Conservation (phyloP, 768 basidiomycete species). For the Lactarius sp. region DNA sequence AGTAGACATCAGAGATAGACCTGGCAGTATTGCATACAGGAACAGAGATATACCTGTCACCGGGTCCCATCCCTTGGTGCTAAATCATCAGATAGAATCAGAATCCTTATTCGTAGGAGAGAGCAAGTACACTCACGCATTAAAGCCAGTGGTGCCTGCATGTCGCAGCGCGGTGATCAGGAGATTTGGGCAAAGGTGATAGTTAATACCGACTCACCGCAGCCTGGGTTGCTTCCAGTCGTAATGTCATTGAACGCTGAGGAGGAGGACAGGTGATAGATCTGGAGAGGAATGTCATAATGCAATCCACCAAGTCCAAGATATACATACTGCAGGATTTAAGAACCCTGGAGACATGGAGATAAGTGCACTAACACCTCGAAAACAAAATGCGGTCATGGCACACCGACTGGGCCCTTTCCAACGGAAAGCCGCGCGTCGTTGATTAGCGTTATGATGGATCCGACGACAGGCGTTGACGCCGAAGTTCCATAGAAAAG, state of each 20-base stretch:
- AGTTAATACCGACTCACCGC: constrained; percentile 5
- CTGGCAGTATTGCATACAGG: not conserved
- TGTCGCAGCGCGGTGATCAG: not conserved
- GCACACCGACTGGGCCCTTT: constrained; percentile 24
- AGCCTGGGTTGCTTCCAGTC: constrained; percentile 11
- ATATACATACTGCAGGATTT: constrained; percentile 3
- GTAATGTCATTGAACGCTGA: constrained; percentile 14
- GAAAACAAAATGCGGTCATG: not conserved
- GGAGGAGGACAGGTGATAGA: not conserved
- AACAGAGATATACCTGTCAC: constrained; percentile 4
- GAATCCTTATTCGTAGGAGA: not conserved
- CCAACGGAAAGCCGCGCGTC: constrained; percentile 34
- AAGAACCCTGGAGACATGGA: constrained; percentile 4
- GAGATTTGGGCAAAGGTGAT: not conserved
- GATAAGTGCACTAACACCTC: not conserved
- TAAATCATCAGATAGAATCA: not conserved
- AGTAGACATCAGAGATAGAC: not conserved
- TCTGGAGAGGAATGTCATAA: constrained; percentile 6
- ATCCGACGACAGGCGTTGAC: constrained; percentile 33
- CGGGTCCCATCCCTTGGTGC: constrained; percentile 15
- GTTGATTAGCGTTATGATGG: constrained; percentile 36
- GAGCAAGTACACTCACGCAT: not conserved
- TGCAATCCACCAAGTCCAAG: not conserved
- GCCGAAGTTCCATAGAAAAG: constrained; percentile 36
- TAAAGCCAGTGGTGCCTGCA: constrained; percentile 11